A percentile compares a stretch with the other conserved stretches of the same genome.
Evolutionary conservation across 306 rosid genomes (phyloP).

Genomic region (Mimosa bimucronata): DNA sequence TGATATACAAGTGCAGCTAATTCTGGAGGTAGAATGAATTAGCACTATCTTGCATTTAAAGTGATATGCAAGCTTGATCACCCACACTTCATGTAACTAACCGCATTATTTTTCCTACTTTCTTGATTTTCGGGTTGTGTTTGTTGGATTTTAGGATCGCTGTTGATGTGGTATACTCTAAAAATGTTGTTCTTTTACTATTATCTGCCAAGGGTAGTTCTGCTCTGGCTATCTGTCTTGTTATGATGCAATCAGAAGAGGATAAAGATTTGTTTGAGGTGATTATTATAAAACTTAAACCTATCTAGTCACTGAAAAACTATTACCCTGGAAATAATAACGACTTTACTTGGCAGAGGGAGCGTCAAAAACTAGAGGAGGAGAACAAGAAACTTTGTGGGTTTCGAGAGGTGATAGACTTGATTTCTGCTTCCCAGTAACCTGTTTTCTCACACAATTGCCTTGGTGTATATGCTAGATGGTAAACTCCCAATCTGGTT

Average conservation of each 20-base stretch:
- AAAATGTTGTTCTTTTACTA: slow-evolving; percentile 68
- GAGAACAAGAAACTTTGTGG: slow-evolving; percentile 74
- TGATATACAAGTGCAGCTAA: slow-evolving; percentile 77
- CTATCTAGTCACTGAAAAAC: slow-evolving; percentile 3
- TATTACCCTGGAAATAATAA: slow-evolving; percentile 23
- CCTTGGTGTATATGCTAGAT: slow-evolving; percentile 77
- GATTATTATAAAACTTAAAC: too few relatives aligned
- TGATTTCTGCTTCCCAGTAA: slow-evolving; percentile 94
- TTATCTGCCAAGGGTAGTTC: slow-evolving; percentile 62
- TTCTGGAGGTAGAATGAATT: slow-evolving; percentile 63
- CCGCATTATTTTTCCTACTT: neutral
- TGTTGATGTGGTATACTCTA: slow-evolving; percentile 66
- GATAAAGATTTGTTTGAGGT: too few relatives aligned
- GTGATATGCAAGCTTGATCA: slow-evolving; percentile 16
- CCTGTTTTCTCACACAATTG: slow-evolving; percentile 90
- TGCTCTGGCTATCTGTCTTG: slow-evolving; percentile 58
- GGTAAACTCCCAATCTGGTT: slow-evolving; percentile 39
- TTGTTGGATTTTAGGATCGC: slow-evolving; percentile 34
- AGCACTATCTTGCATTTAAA: slow-evolving; percentile 24
- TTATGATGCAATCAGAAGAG: too few relatives aligned
- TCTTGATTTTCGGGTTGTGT: neutral
- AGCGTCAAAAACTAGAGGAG: slow-evolving; percentile 57
- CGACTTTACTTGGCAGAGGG: too few relatives aligned
- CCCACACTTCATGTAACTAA: slow-evolving; percentile 19
- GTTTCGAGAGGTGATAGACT: slow-evolving; percentile 94